Evolutionary conservation across 495 filamentous ascomycete genomes (phyloP).

Genomic region (Apiosordaria backusii): DNA sequence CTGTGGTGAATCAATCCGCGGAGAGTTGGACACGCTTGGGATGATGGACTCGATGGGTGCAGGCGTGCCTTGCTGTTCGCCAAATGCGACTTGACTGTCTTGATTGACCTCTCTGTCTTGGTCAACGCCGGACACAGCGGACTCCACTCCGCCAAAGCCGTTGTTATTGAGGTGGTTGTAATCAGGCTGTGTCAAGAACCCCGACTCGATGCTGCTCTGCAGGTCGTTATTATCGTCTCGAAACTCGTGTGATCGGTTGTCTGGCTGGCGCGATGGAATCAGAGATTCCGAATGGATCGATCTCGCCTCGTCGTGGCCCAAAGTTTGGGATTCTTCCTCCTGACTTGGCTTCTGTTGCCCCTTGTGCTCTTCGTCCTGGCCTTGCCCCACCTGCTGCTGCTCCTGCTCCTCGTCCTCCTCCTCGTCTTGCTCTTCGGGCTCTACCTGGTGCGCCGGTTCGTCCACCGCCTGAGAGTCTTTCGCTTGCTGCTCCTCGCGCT

Average conservation of each 20-base stretch:
- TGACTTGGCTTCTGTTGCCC: not conserved
- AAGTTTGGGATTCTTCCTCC: not conserved
- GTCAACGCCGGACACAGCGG: not conserved
- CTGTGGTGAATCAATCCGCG: not conserved
- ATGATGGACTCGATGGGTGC: not conserved
- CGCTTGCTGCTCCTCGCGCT: not conserved
- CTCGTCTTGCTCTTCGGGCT: not conserved
- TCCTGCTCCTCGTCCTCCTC: not conserved
- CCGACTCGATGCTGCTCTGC: not conserved
- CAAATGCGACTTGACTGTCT: not conserved
- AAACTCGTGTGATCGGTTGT: not conserved
- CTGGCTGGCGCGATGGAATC: slow-evolving; percentile 28
- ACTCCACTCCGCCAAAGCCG: not conserved
- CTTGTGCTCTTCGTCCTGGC: not conserved
- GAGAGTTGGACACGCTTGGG: not conserved
- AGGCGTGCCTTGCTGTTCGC: not conserved
- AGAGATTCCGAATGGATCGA: not conserved
- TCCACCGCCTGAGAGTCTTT: not conserved
- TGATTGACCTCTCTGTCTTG: not conserved
- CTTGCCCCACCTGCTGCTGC: not conserved
- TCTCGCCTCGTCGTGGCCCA: not conserved
- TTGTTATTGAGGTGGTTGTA: not conserved
- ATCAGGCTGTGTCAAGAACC: not conserved
- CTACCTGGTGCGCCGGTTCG: not conserved
- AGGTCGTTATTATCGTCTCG: not conserved